Evolutionary conservation across 805 yeast species (phyloP), one percentile per base, ranked within the genome.

Genomic region (Lipomyces starkeyi): DNA sequence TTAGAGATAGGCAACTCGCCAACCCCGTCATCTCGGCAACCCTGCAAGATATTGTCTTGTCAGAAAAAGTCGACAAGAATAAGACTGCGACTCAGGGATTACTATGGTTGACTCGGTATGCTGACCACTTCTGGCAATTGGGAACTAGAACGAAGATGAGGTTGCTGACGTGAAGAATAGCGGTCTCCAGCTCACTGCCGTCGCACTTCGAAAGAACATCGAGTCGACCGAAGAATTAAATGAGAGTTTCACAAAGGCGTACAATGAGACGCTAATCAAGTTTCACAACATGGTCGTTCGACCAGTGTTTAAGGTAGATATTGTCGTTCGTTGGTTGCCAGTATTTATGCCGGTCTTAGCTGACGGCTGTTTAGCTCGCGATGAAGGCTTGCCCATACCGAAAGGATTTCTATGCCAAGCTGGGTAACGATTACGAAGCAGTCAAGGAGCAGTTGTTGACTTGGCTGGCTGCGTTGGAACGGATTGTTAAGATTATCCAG

Each of bases 321-420:
- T 29, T 22, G 7, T n/a, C 35, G n/a, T 58, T 58, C 20, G 14
- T 17, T 43, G 49, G n/a, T 47, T 3, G n/a, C 49, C 34, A 60
- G 32, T 47, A 13, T 61, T n/a, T 53, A 7, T 34, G 40, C 25
- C 14, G 13, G 32, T n/a, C 7, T 29, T 22, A 13, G 29, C 43
- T 52, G n/a, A 49, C 27, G 9, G 1, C 9, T 25, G 20, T 17
- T 6, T 56, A 71, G 79, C 84, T 93, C 78, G 97, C 97, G 60
- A 93, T 92, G 97, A 91, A 90, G 79, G 96, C 97, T 1, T 91
- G 97, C 79, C 97, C 97, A 13, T 93, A 91, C 80, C 87, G 97
- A 82, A 87, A 86, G 78, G 97, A 88, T 76, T 91, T 92, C 77
- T 92, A 91, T 76, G 88, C 79, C 68, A 92, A 91, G 82, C 85